Percentiles rank a stretch among this genome's conserved stretches.
Evolutionary conservation across 495 filamentous ascomycete species (phyloP).

Genomic region (Trichoderma orchidacearum): DNA sequence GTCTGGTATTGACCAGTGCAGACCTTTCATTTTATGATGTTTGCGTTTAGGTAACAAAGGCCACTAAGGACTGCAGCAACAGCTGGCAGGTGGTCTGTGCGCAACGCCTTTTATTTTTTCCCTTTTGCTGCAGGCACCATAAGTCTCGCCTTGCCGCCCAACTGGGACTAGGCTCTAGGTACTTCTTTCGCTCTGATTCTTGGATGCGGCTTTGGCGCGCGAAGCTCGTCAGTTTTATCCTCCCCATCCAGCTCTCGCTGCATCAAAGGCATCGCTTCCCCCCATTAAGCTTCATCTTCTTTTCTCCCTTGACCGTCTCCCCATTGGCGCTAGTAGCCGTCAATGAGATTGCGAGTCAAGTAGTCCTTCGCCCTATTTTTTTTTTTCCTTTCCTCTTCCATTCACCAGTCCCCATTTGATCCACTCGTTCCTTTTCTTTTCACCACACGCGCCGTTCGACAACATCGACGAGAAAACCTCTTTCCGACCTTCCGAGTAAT

Average conservation of each 20-base stretch:
- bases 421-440: background rate
- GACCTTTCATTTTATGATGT: too few relatives aligned
- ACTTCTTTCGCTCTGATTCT: background rate
- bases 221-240: background rate
- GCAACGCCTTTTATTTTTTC: too few relatives aligned
- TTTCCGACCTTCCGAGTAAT: background rate
- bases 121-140: background rate
- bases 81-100: background rate
- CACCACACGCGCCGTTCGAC: background rate
- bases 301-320: background rate
- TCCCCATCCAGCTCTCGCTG: background rate
- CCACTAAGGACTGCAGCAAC: background rate
- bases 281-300: background rate
- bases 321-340: background rate
- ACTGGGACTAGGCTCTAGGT: background rate
- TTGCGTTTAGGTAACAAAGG: background rate
- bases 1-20: too few relatives aligned
- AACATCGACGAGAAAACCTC: background rate
- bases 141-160: background rate
- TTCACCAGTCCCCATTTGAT: background rate
- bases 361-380: background rate
- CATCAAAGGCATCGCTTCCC: too few relatives aligned
- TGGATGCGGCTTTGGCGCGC: background rate
- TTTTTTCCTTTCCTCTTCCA: background rate
- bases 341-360: background rate